A percentile compares a stretch with the other conserved stretches of the same genome.
Evolutionary conservation across 192 early-diverging fungal genomes (phyloP).

Genomic region (Spizellomyces sp.): DNA sequence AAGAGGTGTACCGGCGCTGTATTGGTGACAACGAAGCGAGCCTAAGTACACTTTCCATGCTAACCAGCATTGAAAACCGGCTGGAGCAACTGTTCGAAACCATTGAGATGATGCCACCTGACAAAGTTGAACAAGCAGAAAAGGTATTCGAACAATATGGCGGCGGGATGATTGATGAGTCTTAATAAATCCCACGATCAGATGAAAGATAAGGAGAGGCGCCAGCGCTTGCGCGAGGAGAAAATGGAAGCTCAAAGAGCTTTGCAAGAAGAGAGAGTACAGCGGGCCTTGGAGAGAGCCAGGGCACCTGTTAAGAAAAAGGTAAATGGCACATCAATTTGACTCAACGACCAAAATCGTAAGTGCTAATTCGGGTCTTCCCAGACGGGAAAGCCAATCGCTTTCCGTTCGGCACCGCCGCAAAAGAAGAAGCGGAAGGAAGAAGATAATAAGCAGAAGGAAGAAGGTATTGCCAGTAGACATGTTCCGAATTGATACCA

Average conservation of each 20-base stretch:
- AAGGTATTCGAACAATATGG: slow-evolving; percentile 37
- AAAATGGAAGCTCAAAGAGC: slow-evolving; percentile 56
- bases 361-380: background rate
- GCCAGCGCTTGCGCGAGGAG: slow-evolving; percentile 58
- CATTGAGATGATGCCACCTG: slow-evolving; percentile 62
- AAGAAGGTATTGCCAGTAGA: slow-evolving; percentile 33
- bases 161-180: too few relatives aligned
- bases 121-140: slow-evolving; percentile 64
- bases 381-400: slow-evolving; percentile 58
- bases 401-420: slow-evolving; percentile 60
- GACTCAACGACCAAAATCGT: background rate
- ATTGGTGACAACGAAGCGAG: slow-evolving; percentile 61
- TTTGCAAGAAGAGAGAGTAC: slow-evolving; percentile 61
- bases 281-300: slow-evolving; percentile 57
- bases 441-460: slow-evolving; percentile 58
- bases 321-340: slow-evolving; percentile 25
- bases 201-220: slow-evolving; percentile 63
- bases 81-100: slow-evolving; percentile 63
- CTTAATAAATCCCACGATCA: background rate
- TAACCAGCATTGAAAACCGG: slow-evolving; percentile 60
- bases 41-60: slow-evolving; percentile 58
- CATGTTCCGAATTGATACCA: background rate
- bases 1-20: slow-evolving; percentile 60
- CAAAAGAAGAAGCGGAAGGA: slow-evolving; percentile 61
- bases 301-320: slow-evolving; percentile 67